Evolutionary conservation across 2,329 filamentous ascomycete species (phyloP), one percentile per base, ranked within the genome.

Genomic region (Colletotrichum australisinense): DNA sequence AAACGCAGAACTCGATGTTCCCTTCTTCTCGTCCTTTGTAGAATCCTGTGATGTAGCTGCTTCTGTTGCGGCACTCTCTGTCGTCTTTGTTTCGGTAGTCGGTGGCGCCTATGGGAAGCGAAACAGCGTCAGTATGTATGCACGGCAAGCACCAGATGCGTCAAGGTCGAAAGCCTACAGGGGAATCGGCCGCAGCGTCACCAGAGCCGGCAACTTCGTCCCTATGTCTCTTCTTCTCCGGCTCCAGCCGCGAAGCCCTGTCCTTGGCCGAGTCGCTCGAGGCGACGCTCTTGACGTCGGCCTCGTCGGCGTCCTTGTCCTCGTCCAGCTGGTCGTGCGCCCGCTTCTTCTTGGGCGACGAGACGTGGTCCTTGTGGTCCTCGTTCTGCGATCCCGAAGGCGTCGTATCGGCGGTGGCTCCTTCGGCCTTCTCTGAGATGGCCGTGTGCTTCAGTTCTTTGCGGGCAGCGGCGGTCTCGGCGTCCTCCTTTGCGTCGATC

Each of bases 301-400:
- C 86, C 46, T 83, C 81, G 49, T 83, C 80, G 5, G 80, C 73
- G 52, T 85, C 85, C 76, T 83, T 85, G 63, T 83, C 81, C 60
- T 87, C 84, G 32, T 91, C 90, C 19, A 91, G 82, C 79, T 91
- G 86, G 75, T 90, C 89, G 75, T 89, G 88, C 32, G 86, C 87
- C 75, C 91, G 86, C 57, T 73, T 93, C 86, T 92, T 93, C 84
- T 92, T 92, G 35, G 91, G 91, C 14, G 90, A 92, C 24, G 86
- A 84, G 57, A 90, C 78, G 70, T 87, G 84, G 62, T 91, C 88
- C 78, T 83, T 87, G 76, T 86, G 78, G 49, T 83, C 80, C 65
- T 86, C 81, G 63, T 81, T 80, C 42, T 80, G 78, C 24, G 79
- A 76, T 38, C 78, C 77, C 7, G 75, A 73, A 55, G 78, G 68